Evolutionary conservation across 495 filamentous ascomycete genomes (phyloP).

Genomic region (Xylaria grammica): DNA sequence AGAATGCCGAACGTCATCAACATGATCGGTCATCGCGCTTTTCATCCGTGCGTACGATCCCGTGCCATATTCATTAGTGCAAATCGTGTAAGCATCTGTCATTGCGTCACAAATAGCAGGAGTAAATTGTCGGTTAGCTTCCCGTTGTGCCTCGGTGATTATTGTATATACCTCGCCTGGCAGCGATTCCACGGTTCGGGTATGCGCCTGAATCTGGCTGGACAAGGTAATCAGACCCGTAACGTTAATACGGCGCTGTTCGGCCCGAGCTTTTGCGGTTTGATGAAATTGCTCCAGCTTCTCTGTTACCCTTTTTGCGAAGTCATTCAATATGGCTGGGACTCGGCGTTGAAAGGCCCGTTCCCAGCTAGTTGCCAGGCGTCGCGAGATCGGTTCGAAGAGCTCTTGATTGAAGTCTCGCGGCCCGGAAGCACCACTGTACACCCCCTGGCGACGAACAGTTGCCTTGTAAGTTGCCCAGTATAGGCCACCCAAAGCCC

Average conservation of each 20-base stretch:
- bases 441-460: slow-evolving; percentile 52
- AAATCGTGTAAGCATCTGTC: slow-evolving; percentile 53
- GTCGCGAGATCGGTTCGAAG: slow-evolving; percentile 58
- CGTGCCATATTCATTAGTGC: slow-evolving; percentile 51
- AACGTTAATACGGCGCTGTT: slow-evolving; percentile 26
- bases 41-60: slow-evolving; percentile 64
- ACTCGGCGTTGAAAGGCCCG: slow-evolving; percentile 52
- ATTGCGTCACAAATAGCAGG: slow-evolving; percentile 57
- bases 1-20: slow-evolving; percentile 41
- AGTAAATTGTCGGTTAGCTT: slow-evolving; percentile 61
- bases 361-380: slow-evolving; percentile 62
- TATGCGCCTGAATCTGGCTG: slow-evolving; percentile 52
- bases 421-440: slow-evolving; percentile 37
- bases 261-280: slow-evolving; percentile 36
- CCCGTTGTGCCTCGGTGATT: slow-evolving; percentile 55
- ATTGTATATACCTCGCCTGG: slow-evolving; percentile 33
- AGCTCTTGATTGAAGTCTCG: slow-evolving; percentile 58
- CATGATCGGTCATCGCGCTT: slow-evolving; percentile 54
- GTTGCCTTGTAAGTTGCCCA: slow-evolving; percentile 70
- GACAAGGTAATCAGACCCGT: slow-evolving; percentile 34
- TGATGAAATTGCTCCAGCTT: slow-evolving; percentile 45
- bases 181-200: slow-evolving; percentile 43
- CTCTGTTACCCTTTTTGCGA: slow-evolving; percentile 8
- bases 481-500: slow-evolving; percentile 51
- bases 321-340: slow-evolving; percentile 29